phyloP scores from a whole-genome alignment of 1,284 basidiomycete genomes.

The Boletus semigastroideus region DNA sequence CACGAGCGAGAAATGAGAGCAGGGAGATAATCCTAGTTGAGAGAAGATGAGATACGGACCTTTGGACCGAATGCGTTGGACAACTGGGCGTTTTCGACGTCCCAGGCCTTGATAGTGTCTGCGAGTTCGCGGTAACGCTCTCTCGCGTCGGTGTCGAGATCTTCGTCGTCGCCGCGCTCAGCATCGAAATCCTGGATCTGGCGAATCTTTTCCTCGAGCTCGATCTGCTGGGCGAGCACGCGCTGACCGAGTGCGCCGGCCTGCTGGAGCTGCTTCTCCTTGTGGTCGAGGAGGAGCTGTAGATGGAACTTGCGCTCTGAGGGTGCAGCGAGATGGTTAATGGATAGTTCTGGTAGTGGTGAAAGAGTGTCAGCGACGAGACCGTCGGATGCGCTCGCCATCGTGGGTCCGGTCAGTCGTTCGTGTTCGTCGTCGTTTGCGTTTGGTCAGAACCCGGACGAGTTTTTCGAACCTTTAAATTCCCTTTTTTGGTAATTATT shows the following conservation, averaged over 20 bases:
- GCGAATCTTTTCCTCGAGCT: slow-evolving; percentile 83
- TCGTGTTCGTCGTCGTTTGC: no score
- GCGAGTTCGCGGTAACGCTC: slow-evolving; percentile 76
- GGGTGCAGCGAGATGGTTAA: slow-evolving; percentile 43
- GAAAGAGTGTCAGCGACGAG: slow-evolving; percentile 21
- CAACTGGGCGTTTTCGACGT: slow-evolving; percentile 78
- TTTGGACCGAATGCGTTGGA: slow-evolving; percentile 69
- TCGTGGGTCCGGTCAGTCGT: no score
- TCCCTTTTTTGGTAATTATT: slow-evolving; percentile 18
- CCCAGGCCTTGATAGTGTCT: slow-evolving; percentile 77
- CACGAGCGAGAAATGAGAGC: slow-evolving; percentile 8
- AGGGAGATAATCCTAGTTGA: background rate
- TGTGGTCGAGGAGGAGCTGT: slow-evolving; percentile 79
- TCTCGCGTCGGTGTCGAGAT: slow-evolving; percentile 63
- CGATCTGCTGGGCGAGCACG: slow-evolving; percentile 87
- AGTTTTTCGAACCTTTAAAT: no score
- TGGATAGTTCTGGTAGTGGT: slow-evolving; percentile 24
- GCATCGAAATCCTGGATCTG: slow-evolving; percentile 71
- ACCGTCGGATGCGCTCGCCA: slow-evolving; percentile 34
- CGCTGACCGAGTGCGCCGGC: slow-evolving; percentile 89
- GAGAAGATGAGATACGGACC: slow-evolving; percentile 42
- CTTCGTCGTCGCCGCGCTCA: slow-evolving; percentile 59
- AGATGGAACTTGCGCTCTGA: slow-evolving; percentile 74
- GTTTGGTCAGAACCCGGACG: no score
- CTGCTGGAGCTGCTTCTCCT: slow-evolving; percentile 87